phyloP scores from a whole-genome alignment of 306 rosid species.

The Cicer judaicum region DNA sequence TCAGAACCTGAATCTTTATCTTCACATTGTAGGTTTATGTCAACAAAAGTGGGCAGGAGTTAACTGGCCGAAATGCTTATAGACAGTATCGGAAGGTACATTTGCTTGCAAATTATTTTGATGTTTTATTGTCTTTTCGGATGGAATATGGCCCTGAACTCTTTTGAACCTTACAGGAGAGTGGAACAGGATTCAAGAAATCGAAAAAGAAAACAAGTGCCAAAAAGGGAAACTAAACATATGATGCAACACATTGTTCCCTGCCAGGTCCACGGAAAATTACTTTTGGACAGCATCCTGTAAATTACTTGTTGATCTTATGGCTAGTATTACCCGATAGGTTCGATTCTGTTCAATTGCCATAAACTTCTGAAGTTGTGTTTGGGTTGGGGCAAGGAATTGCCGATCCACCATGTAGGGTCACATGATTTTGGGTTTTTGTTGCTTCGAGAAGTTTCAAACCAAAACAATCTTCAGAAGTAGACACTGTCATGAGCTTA shows the following conservation, averaged over 20 bases:
- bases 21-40: constrained; percentile 70
- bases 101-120: constrained; percentile 8
- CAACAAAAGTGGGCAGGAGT: constrained; percentile 70
- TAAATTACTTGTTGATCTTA: constrained; percentile 38
- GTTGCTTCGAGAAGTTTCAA: constrained; percentile 34
- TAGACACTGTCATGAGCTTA: constrained; percentile 32
- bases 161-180: constrained; percentile 63
- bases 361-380: constrained; percentile 25
- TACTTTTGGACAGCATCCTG: constrained; percentile 33
- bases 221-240: constrained; percentile 56
- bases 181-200: constrained; percentile 57
- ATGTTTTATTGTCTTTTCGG: constrained; percentile 10
- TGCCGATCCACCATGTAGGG: constrained; percentile 32
- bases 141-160: constrained; percentile 38
- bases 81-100: constrained; percentile 68
- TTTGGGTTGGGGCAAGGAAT: constrained; percentile 20
- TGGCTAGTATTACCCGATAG: constrained; percentile 9
- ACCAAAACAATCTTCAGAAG: constrained; percentile 8
- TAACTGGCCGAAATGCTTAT: constrained; percentile 72
- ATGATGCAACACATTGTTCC: constrained; percentile 24
- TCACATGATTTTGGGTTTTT: constrained; percentile 18
- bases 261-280: constrained; percentile 31
- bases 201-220: constrained; percentile 58
- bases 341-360: constrained; percentile 11
- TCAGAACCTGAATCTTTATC: constrained; percentile 41